Evolutionary conservation across 768 basidiomycete genomes (phyloP), one percentile per base, ranked within the genome.

Genomic region (Leccinum truebloodii): DNA sequence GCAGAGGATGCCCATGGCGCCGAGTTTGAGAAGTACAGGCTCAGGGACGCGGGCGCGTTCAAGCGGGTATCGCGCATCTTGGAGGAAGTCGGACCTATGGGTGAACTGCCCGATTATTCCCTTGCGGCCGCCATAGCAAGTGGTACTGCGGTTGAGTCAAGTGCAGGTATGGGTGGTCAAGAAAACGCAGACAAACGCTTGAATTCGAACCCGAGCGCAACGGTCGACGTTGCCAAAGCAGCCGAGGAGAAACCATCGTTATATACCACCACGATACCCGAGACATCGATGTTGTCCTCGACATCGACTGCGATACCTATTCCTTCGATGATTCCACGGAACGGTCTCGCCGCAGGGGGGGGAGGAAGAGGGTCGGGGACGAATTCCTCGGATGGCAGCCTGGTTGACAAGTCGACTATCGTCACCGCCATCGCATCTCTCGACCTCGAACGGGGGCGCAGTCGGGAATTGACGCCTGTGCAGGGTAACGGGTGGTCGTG

Each of bases 401-500:
- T 80, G 35, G 74, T 75, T 2, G 77, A 78, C 52, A 78, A 63
- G 51, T 55, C 70, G 0, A 18, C 71, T 44, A 59, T 79, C 13
- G 70, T 66, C 9, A 70, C 72, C 0, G 72, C 70, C 51, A 59
- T 79, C 52, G 75, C 77, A 34, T 68, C 74, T 16, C 67, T 78
- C 16, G 71, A 74, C 6, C 57, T 71, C 13, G 78, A 79, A 56
- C 76, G 86, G 20, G 86, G 86, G 3, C 77, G 86, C 49, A 81
- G 81, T 62, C 77, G 81, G 22, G 76, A 76, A 10, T 75, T 80
- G 64, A 86, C 86, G 18, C 84, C 86, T 10, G 73, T 86, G 18
- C 81, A 84, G 57, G 80, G 80, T 22, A 80, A 83, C 65, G 78
- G 76, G 2, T 70, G 60, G 6, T 13, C 52, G 20, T 46, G n/a